Percentiles rank a stretch among this genome's conserved stretches.
These are phyloP conservation scores for Pythium biforme DNA, from an alignment of 352 stramenopile genomes.

Conservation along the genomic window DNA sequence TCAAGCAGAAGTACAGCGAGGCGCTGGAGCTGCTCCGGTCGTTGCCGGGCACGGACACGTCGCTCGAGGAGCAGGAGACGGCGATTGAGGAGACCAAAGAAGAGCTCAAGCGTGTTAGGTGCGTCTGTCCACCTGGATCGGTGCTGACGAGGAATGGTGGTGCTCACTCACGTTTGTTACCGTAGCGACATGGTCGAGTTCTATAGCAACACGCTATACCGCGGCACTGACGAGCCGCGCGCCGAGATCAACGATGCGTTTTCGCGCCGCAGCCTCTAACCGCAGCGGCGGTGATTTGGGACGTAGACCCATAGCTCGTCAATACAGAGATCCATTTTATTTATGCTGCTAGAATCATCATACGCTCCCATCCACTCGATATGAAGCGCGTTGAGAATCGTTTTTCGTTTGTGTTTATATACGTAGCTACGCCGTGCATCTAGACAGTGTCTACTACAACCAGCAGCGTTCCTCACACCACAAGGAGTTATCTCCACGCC, in stretches of 20 bases:
- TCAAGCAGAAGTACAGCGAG: constrained; percentile 77
- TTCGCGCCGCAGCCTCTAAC: constrained; percentile 74
- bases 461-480: neutral
- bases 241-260: constrained; percentile 84
- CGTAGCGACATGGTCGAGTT: constrained; percentile 72
- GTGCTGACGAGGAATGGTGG: neutral
- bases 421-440: neutral
- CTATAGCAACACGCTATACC: constrained; percentile 85
- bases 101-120: constrained; percentile 79
- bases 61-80: constrained; percentile 70
- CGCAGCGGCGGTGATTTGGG: neutral
- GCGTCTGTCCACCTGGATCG: neutral
- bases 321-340: neutral
- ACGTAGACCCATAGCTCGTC: neutral
- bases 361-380: neutral
- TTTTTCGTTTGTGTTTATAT: neutral
- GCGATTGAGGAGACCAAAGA: constrained; percentile 69
- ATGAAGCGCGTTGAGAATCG: neutral
- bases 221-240: constrained; percentile 80
- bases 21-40: constrained; percentile 67
- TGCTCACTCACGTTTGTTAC: neutral
- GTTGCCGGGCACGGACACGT: constrained; percentile 72
- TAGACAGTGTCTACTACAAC: constrained; percentile 9
- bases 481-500: neutral
- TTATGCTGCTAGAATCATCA: constrained; percentile 1